Evolutionary conservation across 805 yeast genomes (phyloP).

Genomic region (Saccharomycopsis lassenensis): DNA sequence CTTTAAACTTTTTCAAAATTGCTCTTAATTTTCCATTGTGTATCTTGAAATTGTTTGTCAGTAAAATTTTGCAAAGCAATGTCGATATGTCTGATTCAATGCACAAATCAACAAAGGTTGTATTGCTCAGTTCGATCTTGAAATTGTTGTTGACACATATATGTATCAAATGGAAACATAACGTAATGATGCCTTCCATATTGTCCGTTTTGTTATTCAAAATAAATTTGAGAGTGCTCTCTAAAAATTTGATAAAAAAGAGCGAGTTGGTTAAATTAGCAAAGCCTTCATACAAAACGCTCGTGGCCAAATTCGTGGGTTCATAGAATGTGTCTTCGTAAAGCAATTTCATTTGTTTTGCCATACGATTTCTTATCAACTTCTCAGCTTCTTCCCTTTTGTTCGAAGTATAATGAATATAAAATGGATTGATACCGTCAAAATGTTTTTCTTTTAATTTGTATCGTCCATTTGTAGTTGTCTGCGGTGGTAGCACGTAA

Average conservation of each 20-base stretch:
- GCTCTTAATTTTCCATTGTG: slow-evolving; percentile 48
- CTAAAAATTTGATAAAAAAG: slow-evolving; percentile 43
- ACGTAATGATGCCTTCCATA: slow-evolving; percentile 45
- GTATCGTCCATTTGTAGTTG: slow-evolving; percentile 53
- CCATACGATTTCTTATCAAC: slow-evolving; percentile 38
- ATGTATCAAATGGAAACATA: slow-evolving; percentile 59
- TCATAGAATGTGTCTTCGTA: slow-evolving; percentile 42
- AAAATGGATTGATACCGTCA: slow-evolving; percentile 66
- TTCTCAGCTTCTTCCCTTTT: slow-evolving; percentile 76
- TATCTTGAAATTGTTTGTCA: slow-evolving; percentile 29
- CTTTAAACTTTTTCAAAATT: slow-evolving; percentile 29
- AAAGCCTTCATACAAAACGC: slow-evolving; percentile 32
- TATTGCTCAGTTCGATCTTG: slow-evolving; percentile 19
- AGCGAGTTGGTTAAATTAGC: slow-evolving; percentile 42
- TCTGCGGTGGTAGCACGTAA: slow-evolving; percentile 48
- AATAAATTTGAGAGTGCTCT: slow-evolving; percentile 35
- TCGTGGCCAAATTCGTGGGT: slow-evolving; percentile 33
- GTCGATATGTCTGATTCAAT: slow-evolving; percentile 28
- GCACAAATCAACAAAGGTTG: slow-evolving; percentile 23
- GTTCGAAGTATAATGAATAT: slow-evolving; percentile 65
- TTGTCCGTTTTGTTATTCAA: slow-evolving; percentile 8
- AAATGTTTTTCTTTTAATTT: slow-evolving; percentile 47
- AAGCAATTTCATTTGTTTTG: slow-evolving; percentile 29
- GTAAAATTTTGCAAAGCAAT: slow-evolving; percentile 31
- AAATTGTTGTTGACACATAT: slow-evolving; percentile 37